Conservation (phyloP, 371 early-diverging fungal genomes). For the Nematocida sp. region DNA sequence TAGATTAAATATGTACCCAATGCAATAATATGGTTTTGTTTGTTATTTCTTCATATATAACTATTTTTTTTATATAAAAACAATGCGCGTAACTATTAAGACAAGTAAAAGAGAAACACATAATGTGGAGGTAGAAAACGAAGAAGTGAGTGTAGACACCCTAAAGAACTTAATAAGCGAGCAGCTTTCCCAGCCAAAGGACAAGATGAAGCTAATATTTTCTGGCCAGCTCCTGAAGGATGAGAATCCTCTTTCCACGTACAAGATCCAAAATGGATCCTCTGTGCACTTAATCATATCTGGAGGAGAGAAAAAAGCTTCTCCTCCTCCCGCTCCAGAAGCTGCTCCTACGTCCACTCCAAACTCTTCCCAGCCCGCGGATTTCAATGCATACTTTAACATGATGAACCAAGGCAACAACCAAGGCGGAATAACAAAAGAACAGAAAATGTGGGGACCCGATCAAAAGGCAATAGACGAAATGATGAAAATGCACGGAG, state of each 20-base stretch:
- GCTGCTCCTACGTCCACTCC: not conserved
- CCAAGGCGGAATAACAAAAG: not conserved
- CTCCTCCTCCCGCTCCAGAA: not conserved
- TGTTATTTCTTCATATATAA: too few species aligned
- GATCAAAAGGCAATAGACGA: not conserved
- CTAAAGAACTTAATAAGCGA: slow-evolving; percentile 24
- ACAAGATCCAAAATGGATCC: slow-evolving; percentile 23
- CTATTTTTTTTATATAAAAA: slow-evolving; percentile 38
- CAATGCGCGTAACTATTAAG: slow-evolving; percentile 44
- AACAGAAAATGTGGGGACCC: not conserved
- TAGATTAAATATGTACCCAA: too few species aligned
- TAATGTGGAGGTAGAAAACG: slow-evolving; percentile 18
- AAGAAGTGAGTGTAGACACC: slow-evolving; percentile 8
- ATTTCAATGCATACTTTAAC: not conserved
- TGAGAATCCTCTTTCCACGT: slow-evolving; percentile 6
- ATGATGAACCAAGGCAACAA: not conserved
- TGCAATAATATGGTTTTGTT: too few species aligned
- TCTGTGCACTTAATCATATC: slow-evolving; percentile 23
- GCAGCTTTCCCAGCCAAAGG: not conserved
- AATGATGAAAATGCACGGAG: not conserved
- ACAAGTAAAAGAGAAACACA: slow-evolving; percentile 52
- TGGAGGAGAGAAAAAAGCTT: slow-evolving; percentile 4
- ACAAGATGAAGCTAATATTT: slow-evolving; percentile 22
- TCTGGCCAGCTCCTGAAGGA: slow-evolving; percentile 42
- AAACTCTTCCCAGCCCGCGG: not conserved